phyloP scores from a whole-genome alignment of 495 filamentous ascomycete species.

The Daldinia bambusicola region DNA sequence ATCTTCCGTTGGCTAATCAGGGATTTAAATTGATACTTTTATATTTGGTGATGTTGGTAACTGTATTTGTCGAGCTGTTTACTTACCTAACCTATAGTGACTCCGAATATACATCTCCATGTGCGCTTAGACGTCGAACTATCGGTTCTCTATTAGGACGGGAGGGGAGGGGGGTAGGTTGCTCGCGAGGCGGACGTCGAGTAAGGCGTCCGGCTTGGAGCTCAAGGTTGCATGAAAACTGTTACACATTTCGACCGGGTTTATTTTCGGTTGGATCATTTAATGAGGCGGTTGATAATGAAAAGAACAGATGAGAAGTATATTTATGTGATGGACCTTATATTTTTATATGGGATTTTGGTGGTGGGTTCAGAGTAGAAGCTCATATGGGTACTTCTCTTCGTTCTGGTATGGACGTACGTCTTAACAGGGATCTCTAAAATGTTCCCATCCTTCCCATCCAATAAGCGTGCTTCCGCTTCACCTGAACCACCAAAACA shows the following conservation, averaged over 20 bases:
- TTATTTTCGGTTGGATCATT: background rate
- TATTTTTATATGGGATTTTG: constrained; percentile 22
- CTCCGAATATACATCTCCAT: constrained; percentile 39
- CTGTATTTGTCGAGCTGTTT: background rate
- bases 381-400: constrained; percentile 22
- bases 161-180: constrained; percentile 10
- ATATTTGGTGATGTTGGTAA: constrained; percentile 24
- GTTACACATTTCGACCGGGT: background rate
- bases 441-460: constrained; percentile 42
- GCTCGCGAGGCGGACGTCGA: constrained; percentile 24
- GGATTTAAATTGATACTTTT: constrained; percentile 33
- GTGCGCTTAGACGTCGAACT: constrained; percentile 5
- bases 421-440: constrained; percentile 50
- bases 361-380: constrained; percentile 25
- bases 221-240: constrained; percentile 23
- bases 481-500: constrained; percentile 18
- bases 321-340: constrained; percentile 18
- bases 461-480: constrained; percentile 52
- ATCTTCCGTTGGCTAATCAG: constrained; percentile 38
- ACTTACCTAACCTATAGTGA: constrained; percentile 20
- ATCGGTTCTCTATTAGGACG: constrained; percentile 16
- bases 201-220: constrained; percentile 14
- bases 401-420: constrained; percentile 26
- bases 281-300: constrained; percentile 30
- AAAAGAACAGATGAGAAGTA: constrained; percentile 25